Percentiles rank a stretch among this genome's conserved stretches.
Evolutionary conservation across 1,284 basidiomycete genomes (phyloP).

Genomic region (Xanthoconium separans): DNA sequence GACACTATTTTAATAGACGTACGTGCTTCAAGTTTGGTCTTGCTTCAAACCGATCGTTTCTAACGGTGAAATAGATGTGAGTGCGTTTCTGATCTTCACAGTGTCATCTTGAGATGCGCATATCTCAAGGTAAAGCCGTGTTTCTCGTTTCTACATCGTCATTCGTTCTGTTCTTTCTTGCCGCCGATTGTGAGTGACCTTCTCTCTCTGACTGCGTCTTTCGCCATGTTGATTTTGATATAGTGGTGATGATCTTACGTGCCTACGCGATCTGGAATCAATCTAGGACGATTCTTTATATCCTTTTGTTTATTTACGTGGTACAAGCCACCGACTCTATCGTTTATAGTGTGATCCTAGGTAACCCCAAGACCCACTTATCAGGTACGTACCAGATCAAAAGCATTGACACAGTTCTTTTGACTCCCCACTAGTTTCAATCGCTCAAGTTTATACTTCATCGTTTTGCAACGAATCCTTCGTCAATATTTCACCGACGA

Average conservation of each 20-base stretch:
- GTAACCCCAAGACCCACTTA: background rate
- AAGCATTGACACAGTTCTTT: background rate
- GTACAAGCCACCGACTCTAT: background rate
- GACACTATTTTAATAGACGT: too few species aligned
- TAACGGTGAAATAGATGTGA: background rate
- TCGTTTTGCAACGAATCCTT: background rate
- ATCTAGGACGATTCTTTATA: conserved; percentile 9
- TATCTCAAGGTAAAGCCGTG: background rate
- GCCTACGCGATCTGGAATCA: conserved; percentile 17
- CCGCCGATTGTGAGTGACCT: conserved; percentile 10
- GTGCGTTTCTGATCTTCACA: background rate
- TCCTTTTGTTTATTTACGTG: background rate
- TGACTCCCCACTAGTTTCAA: background rate
- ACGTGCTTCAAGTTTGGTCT: too few species aligned
- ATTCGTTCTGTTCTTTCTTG: background rate
- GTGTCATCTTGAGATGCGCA: background rate
- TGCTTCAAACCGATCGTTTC: background rate
- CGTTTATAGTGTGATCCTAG: background rate
- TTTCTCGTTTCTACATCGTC: background rate
- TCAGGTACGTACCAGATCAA: background rate
- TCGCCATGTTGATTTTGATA: background rate
- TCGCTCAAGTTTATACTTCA: background rate
- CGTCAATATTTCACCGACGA: background rate
- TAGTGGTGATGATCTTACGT: conserved; percentile 22
- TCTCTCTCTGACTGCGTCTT: rapidly evolving